These are phyloP conservation scores for Ramicandelaber brevisporus DNA, from an alignment of 192 early-diverging fungal species.

Conservation along the genomic window DNA sequence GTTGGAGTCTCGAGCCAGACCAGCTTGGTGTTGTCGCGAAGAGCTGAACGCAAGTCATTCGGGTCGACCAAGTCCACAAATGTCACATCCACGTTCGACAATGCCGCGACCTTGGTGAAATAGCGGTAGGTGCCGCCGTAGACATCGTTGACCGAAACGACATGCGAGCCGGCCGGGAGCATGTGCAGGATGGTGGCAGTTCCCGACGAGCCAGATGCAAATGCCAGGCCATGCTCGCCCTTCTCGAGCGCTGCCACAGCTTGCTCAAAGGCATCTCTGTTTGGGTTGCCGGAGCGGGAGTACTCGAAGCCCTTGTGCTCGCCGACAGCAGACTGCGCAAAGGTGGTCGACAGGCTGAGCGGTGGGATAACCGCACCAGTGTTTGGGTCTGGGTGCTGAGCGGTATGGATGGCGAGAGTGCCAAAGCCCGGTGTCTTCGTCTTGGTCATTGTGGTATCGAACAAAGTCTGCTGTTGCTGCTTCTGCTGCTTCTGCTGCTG, in stretches of 20 bases:
- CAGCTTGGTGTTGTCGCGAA: conserved; percentile 49
- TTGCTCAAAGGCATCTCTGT: conserved; percentile 42
- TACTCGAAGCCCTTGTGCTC: conserved; percentile 72
- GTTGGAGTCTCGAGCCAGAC: conserved; percentile 77
- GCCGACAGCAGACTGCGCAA: conserved; percentile 78
- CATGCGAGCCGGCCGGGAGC: conserved; percentile 38
- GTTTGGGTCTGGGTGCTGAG: conserved; percentile 61
- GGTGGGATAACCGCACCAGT: conserved; percentile 97
- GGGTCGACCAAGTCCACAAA: conserved; percentile 56
- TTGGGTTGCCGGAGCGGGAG: conserved; percentile 62
- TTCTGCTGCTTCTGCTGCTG: too few relatives aligned
- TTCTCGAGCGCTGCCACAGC: conserved; percentile 83
- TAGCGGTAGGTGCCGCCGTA: conserved; percentile 80
- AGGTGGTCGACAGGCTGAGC: conserved; percentile 86
- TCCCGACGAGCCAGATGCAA: conserved; percentile 57
- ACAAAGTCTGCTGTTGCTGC: too few relatives aligned
- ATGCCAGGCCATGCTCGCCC: conserved; percentile 65
- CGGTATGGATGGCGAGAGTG: conserved; percentile 86
- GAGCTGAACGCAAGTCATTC: conserved; percentile 24
- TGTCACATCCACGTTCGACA: conserved; percentile 33
- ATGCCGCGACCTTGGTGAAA: conserved; percentile 55
- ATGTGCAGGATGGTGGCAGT: conserved; percentile 54
- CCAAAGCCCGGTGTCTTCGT: too few relatives aligned
- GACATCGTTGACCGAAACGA: conserved; percentile 70
- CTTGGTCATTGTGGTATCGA: too few relatives aligned